These are phyloP conservation scores for Salvia splendens DNA, from an alignment of 257 asterid genomes.

Conservation along the genomic window DNA sequence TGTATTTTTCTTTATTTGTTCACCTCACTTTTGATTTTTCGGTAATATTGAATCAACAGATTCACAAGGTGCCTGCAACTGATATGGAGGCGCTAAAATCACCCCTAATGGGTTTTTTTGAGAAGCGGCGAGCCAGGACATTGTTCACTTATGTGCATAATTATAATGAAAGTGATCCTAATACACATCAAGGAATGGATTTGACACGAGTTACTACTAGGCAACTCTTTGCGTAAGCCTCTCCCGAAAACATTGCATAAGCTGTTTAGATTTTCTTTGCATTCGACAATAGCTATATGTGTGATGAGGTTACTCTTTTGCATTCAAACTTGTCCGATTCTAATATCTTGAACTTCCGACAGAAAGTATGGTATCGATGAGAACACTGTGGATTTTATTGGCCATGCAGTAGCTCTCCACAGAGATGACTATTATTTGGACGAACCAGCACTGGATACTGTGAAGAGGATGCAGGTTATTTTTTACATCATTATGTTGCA, in stretches of 20 bases:
- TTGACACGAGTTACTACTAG: conserved; percentile 74
- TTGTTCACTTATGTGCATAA: conserved; percentile 86
- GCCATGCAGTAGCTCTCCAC: conserved; percentile 89
- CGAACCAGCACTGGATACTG: conserved; percentile 89
- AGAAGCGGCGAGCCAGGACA: conserved; percentile 94
- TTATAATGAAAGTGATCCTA: conserved; percentile 75
- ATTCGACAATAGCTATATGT: not conserved
- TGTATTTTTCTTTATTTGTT: not conserved
- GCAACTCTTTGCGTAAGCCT: conserved; percentile 76
- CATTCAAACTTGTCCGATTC: conserved; percentile 3
- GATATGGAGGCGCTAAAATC: conserved; percentile 96
- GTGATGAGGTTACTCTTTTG: not conserved
- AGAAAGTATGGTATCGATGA: conserved; percentile 93
- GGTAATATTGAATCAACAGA: conserved; percentile 46
- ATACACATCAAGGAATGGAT: conserved; percentile 90
- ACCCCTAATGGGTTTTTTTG: conserved; percentile 94
- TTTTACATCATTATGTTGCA: not conserved
- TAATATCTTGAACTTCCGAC: conserved; percentile 28
- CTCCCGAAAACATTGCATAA: not conserved
- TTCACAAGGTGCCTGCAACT: conserved; percentile 91
- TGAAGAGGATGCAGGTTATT: conserved; percentile 82
- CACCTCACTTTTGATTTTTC: not conserved
- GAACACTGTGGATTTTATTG: conserved; percentile 86
- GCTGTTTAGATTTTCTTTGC: not conserved
- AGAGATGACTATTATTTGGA: conserved; percentile 79